These are phyloP conservation scores for Phytophthora pluvialis DNA, from an alignment of 352 stramenopile genomes.

Conservation along the genomic window DNA sequence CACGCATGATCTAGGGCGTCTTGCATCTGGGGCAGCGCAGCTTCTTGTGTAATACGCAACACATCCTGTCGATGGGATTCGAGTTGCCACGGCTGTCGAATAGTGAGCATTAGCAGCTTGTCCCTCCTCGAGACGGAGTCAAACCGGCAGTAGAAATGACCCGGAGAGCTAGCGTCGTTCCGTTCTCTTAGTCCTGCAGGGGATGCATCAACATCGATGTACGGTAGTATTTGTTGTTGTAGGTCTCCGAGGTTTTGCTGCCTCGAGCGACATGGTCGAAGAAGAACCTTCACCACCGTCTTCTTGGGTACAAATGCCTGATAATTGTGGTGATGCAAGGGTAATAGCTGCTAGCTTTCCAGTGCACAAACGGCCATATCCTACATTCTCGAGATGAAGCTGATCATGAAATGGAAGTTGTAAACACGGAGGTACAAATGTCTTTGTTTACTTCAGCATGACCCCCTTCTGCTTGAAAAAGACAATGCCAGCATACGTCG, in stretches of 20 bases:
- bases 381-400: no score
- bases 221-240: not conserved
- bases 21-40: conserved; percentile 17
- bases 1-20: no score
- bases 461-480: conserved; percentile 41
- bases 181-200: no score
- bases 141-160: conserved; percentile 44
- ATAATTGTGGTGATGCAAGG: no score
- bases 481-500: conserved; percentile 27
- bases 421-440: not conserved
- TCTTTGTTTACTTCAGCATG: conserved; percentile 29
- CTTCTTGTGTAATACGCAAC: conserved; percentile 62
- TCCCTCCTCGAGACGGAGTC: conserved; percentile 40
- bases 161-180: conserved; percentile 19
- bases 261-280: not conserved
- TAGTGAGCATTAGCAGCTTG: conserved; percentile 40
- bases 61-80: conserved; percentile 56
- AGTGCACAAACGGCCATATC: no score
- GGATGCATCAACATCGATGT: not conserved
- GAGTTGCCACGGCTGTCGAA: conserved; percentile 55
- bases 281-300: not conserved
- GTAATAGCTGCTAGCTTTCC: no score
- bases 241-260: not conserved
- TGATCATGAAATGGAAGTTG: no score
- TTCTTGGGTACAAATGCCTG: not conserved